Percentiles rank a stretch among this genome's conserved stretches.
These are phyloP conservation scores for Tuctoria greenei DNA, from an alignment of 176 grass and related monocot species.

Conservation along the genomic window DNA sequence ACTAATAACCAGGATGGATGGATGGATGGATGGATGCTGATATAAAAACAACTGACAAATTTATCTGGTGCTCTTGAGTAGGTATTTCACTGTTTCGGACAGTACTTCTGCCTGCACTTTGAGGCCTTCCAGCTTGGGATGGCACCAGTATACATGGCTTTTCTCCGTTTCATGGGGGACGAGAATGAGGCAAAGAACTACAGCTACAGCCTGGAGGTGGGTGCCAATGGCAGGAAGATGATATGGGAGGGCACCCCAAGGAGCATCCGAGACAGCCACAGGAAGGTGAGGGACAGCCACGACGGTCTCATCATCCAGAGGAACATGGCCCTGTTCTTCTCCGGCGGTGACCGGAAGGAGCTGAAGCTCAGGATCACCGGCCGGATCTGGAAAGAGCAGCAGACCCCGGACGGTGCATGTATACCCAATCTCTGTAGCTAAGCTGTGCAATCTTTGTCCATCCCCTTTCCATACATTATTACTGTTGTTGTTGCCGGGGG, in stretches of 20 bases:
- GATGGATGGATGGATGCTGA: too few relatives aligned
- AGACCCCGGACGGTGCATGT: constrained; percentile 55
- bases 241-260: constrained; percentile 85
- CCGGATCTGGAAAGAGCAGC: constrained; percentile 71
- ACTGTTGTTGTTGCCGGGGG: constrained; percentile 10
- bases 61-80: constrained; percentile 30
- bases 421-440: constrained; percentile 64
- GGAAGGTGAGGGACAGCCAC: constrained; percentile 77
- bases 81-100: constrained; percentile 92
- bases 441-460: constrained; percentile 3
- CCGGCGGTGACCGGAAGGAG: constrained; percentile 62
- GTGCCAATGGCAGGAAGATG: constrained; percentile 76
- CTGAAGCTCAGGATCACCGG: constrained; percentile 76
- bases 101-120: constrained; percentile 92
- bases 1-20: too few relatives aligned
- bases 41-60: background rate
- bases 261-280: constrained; percentile 77
- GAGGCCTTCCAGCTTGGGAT: constrained; percentile 88
- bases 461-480: background rate
- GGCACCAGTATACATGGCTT: constrained; percentile 89
- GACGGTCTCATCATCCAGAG: constrained; percentile 86
- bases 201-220: constrained; percentile 83
- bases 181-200: constrained; percentile 81
- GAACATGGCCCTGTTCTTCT: constrained; percentile 94
- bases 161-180: constrained; percentile 90